phyloP scores from a whole-genome alignment of 495 filamentous ascomycete species.

The Hyaloscypha finlandica region DNA sequence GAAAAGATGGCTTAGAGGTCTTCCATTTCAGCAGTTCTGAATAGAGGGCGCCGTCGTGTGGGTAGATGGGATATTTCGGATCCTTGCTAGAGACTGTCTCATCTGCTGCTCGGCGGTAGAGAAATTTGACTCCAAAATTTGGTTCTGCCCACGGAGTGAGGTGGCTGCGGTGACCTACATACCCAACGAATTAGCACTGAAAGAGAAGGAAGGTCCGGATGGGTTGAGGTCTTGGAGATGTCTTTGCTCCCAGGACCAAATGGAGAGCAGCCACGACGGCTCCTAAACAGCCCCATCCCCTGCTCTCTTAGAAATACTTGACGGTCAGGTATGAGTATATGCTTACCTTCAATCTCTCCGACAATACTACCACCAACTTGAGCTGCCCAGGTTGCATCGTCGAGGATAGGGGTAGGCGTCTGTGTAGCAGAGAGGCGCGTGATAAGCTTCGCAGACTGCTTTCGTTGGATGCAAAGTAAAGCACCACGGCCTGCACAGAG shows the following conservation, averaged over 20 bases:
- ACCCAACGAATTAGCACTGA: neutral
- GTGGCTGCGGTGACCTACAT: neutral
- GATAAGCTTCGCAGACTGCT: neutral
- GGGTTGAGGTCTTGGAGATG: neutral
- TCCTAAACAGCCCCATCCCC: neutral
- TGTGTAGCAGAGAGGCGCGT: neutral
- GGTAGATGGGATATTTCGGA: neutral
- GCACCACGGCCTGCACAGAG: conserved; percentile 1
- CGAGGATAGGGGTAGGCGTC: neutral
- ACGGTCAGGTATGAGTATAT: neutral
- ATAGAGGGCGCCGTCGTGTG: neutral
- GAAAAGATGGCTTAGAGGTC: neutral
- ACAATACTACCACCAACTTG: conserved; percentile 8
- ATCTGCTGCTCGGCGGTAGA: neutral
- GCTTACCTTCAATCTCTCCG: neutral
- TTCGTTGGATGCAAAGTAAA: neutral
- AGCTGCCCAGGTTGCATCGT: conserved; percentile 4
- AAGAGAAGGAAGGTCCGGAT: neutral
- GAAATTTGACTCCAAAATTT: conserved; percentile 13
- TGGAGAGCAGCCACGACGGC: neutral
- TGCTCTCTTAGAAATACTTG: neutral
- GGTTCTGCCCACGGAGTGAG: conserved; percentile 10
- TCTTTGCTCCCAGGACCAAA: neutral
- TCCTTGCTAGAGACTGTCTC: neutral
- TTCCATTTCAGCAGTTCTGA: neutral